Conservation (phyloP, 768 basidiomycete genomes). For the Cubamyces sp. region DNA sequence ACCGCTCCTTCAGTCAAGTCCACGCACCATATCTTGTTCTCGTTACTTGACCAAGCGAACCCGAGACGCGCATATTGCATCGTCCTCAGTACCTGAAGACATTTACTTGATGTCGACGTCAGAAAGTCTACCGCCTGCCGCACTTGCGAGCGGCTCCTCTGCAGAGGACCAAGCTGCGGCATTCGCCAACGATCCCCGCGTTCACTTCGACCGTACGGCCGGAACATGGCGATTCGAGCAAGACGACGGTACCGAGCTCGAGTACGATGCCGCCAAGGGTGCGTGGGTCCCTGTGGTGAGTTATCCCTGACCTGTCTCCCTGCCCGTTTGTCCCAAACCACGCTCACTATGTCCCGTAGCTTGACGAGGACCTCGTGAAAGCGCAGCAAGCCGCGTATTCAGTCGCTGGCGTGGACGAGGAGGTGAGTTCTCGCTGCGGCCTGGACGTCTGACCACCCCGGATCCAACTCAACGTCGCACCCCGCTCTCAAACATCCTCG, state of each 20-base stretch:
- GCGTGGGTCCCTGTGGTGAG: slow-evolving; percentile 83
- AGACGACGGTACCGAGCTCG: slow-evolving; percentile 87
- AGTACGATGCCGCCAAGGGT: slow-evolving; percentile 79
- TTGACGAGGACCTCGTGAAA: slow-evolving; percentile 85
- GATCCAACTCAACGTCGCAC: slow-evolving; percentile 5
- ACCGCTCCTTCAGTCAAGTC: background rate
- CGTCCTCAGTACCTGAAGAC: background rate
- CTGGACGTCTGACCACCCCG: background rate
- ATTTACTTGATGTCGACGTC: slow-evolving; percentile 16
- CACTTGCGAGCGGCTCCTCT: slow-evolving; percentile 53
- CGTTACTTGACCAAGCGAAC: no score
- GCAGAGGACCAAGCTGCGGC: slow-evolving; percentile 61
- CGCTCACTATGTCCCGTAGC: slow-evolving; percentile 1
- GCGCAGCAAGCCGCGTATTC: slow-evolving; percentile 97
- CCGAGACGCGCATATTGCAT: no score
- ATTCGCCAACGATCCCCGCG: slow-evolving; percentile 81
- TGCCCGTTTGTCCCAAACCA: background rate
- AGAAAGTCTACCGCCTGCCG: slow-evolving; percentile 30
- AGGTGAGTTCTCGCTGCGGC: slow-evolving; percentile 53
- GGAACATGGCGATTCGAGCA: slow-evolving; percentile 90
- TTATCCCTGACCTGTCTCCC: slow-evolving; percentile 4
- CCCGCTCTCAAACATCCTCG: slow-evolving; percentile 11
- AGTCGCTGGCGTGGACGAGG: slow-evolving; percentile 91
- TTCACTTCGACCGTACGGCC: slow-evolving; percentile 76
- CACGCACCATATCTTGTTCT: background rate